These are phyloP conservation scores for Phyllostachys edulis DNA, from an alignment of 176 grass and related monocot species.

Conservation along the genomic window DNA sequence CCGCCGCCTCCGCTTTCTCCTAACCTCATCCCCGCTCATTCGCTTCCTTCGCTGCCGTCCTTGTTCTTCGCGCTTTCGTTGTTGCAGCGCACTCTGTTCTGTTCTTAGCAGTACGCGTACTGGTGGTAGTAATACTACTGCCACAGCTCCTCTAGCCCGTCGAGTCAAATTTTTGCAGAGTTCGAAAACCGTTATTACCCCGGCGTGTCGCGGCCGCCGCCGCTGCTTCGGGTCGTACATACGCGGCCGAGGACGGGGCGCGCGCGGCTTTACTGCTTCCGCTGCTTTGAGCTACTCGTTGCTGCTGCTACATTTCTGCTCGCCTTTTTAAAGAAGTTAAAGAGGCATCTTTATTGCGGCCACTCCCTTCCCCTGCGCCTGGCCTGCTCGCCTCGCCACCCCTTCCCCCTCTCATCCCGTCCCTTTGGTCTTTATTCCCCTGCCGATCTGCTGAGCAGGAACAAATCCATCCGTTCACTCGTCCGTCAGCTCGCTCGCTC, in stretches of 20 bases:
- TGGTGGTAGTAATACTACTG: not conserved
- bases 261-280: conserved; percentile 33
- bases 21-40: not conserved
- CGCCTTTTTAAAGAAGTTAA: conserved; percentile 28
- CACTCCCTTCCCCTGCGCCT: conserved; percentile 14
- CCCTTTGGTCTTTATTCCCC: conserved; percentile 49
- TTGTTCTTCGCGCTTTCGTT: conserved; percentile 32
- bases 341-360: conserved; percentile 41
- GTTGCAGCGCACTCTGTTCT: not conserved
- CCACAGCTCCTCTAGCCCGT: not conserved
- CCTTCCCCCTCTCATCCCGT: not conserved
- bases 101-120: not conserved
- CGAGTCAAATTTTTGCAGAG: not conserved
- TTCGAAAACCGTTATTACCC: conserved; percentile 61
- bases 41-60: not conserved
- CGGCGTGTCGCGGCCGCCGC: not conserved
- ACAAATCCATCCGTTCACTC: conserved; percentile 29
- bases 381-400: not conserved
- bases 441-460: conserved; percentile 31
- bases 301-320: conserved; percentile 30
- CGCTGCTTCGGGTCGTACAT: not conserved
- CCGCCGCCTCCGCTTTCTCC: not conserved
- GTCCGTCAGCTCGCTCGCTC: not conserved
- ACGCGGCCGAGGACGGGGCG: conserved; percentile 19
- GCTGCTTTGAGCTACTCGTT: conserved; percentile 29